These are phyloP conservation scores for Neurospora tetraspora DNA, from an alignment of 495 filamentous ascomycete species.

Conservation along the genomic window DNA sequence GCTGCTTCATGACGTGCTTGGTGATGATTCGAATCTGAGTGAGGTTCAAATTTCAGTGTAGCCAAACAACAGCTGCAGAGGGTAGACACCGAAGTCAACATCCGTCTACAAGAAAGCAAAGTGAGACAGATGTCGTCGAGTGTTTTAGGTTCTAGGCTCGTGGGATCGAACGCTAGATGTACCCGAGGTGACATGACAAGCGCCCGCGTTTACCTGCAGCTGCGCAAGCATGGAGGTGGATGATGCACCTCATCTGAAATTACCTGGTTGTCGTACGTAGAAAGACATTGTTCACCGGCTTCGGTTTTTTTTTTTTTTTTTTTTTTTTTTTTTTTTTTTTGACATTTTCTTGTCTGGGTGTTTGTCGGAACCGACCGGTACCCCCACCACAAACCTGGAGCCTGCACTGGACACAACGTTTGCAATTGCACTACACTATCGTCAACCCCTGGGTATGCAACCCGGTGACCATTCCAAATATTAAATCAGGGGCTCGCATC, in stretches of 20 bases:
- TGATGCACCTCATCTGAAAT: background rate
- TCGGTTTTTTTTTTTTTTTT: background rate
- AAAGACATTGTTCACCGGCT: background rate
- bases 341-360: too few relatives aligned
- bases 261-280: background rate
- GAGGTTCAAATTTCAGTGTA: too few relatives aligned
- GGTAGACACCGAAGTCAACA: too few relatives aligned
- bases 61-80: too few relatives aligned
- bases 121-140: background rate
- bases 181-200: background rate
- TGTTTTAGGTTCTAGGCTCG: background rate
- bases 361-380: background rate
- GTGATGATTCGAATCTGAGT: too few relatives aligned
- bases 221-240: background rate
- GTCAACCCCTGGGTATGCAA: background rate
- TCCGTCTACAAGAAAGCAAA: background rate
- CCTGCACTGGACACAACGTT: background rate
- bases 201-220: background rate
- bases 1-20: too few relatives aligned
- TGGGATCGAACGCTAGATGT: background rate
- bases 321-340: too few relatives aligned
- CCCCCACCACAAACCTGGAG: background rate
- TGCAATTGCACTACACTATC: background rate
- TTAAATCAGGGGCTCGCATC: background rate
- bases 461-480: background rate